A percentile compares a stretch with the other conserved stretches of the same genome.
These are phyloP conservation scores for Colletotrichum orbiculare DNA, from an alignment of 2,329 filamentous ascomycete genomes.

Conservation along the genomic window DNA sequence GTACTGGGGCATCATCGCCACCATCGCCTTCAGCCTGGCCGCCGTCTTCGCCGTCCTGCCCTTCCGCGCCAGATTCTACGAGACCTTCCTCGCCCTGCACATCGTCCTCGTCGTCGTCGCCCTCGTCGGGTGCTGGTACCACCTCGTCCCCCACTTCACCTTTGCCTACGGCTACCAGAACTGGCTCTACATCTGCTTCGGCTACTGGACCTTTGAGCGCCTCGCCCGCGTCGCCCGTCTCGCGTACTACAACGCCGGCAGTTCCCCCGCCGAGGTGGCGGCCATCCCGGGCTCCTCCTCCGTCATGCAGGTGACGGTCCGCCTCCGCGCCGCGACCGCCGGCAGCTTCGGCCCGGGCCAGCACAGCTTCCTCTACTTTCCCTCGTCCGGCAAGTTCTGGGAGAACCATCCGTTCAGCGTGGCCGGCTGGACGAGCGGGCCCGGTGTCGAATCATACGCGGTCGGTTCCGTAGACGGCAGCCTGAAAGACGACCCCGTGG, in stretches of 20 bases:
- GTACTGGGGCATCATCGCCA: constrained; percentile 49
- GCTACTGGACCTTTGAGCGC: constrained; percentile 46
- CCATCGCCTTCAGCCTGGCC: constrained; percentile 43
- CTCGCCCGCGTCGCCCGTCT: constrained; percentile 43
- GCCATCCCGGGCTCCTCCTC: constrained; percentile 30
- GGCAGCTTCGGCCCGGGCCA: constrained; percentile 45
- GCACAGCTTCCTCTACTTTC: constrained; percentile 51
- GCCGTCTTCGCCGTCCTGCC: constrained; percentile 42
- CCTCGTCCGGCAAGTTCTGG: constrained; percentile 46
- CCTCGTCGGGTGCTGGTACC: constrained; percentile 48
- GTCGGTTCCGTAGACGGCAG: not conserved
- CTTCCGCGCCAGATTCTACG: constrained; percentile 46
- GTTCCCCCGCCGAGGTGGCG: constrained; percentile 5
- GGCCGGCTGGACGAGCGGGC: not conserved
- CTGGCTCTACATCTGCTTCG: constrained; percentile 47
- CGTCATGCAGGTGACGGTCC: constrained; percentile 54
- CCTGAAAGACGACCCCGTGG: not conserved
- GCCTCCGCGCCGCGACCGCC: constrained; percentile 46
- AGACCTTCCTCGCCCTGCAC: constrained; percentile 48
- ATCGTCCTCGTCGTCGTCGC: constrained; percentile 46
- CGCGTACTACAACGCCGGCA: constrained; percentile 41
- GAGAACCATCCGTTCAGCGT: constrained; percentile 49
- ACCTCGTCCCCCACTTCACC: constrained; percentile 48
- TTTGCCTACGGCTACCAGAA: constrained; percentile 52
- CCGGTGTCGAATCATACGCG: not conserved